phyloP scores from a whole-genome alignment of 164 flowering plant species.

The Hamamelis virginiana region DNA sequence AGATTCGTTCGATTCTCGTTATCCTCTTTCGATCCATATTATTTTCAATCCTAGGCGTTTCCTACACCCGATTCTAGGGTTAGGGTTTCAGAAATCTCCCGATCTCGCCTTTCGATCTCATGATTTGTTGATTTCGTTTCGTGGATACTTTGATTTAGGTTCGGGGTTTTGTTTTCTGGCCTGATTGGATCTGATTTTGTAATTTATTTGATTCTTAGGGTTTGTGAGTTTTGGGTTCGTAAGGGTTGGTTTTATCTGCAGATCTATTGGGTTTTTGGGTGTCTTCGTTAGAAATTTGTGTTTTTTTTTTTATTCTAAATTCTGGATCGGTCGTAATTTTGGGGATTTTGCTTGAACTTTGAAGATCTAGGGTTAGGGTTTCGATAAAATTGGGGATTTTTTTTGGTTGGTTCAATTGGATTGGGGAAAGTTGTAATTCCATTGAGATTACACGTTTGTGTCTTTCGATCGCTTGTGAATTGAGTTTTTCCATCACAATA shows the following conservation, averaged over 20 bases:
- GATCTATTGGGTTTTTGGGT: slow-evolving; percentile 9
- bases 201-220: neutral
- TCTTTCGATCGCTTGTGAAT: neutral
- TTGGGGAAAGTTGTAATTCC: slow-evolving; percentile 11
- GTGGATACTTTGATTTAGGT: neutral
- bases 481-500: neutral
- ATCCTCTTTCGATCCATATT: slow-evolving; percentile 16
- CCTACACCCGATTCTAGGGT: slow-evolving; percentile 13
- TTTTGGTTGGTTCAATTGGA: slow-evolving; percentile 7
- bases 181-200: slow-evolving; percentile 2
- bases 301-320: no score
- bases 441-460: neutral
- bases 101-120: slow-evolving; percentile 7
- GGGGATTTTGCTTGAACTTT: slow-evolving; percentile 2
- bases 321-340: slow-evolving; percentile 13
- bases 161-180: neutral
- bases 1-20: neutral
- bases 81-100: slow-evolving; percentile 7
- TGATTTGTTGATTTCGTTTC: neutral
- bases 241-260: neutral
- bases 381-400: slow-evolving; percentile 11
- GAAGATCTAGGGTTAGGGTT: slow-evolving; percentile 38
- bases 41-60: slow-evolving; percentile 1
- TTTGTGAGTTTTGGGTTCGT: slow-evolving; percentile 4
- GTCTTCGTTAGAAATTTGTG: neutral